Base-by-base conservation (phyloP, 352 stramenopile species). In the Thalassiosira allenii region DNA sequence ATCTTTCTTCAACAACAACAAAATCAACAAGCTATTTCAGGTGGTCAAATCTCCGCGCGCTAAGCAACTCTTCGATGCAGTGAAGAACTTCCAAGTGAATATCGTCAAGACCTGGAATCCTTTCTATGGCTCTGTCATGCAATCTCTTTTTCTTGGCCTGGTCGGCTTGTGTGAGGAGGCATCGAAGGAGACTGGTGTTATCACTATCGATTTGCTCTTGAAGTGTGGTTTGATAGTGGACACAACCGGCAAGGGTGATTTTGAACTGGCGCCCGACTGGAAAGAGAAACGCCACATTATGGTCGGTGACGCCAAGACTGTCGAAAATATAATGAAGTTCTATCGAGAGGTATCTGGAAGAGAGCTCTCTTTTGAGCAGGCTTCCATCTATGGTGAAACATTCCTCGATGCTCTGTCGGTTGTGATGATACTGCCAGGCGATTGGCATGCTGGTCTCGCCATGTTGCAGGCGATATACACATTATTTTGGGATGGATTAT, bases 251-350 rank as follows among this genome's bases (percentile, higher is more conserved):
- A n/a, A n/a, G n/a, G 37, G 37, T 17, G 8, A 47, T 8, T 47
- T 17, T 17, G 37, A 17, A 17, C 43, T 72, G 27, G 27, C 25
- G n/a, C 34, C 40, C 3, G 47, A 5, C 20, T 72, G 29, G 17
- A 44, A 62, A n/a, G 37, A 17, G 14, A 71, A 71, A 20, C 20
- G 20, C 12, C 27, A 51, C 3, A 34, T 41, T 11, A 23, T 72
- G 27, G 57, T 49, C 32, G 63, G 63, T 32, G 63, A 72, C 27
- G 63, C 59, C 1, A 72, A 72, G 47, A 72, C 63, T 1, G 22
- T 54, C 49, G 63, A 72, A 20, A 72, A 72, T 49, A 34, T 72
- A 33, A 9, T 49, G n/a, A 41, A 66, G 22, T 51, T 66, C 17
- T 33, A 49, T 20, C 33, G n/a, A 6, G 29, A 51, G n/a, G 12